Conservation (phyloP, 306 rosid species). For the Leucaena leucocephala region DNA sequence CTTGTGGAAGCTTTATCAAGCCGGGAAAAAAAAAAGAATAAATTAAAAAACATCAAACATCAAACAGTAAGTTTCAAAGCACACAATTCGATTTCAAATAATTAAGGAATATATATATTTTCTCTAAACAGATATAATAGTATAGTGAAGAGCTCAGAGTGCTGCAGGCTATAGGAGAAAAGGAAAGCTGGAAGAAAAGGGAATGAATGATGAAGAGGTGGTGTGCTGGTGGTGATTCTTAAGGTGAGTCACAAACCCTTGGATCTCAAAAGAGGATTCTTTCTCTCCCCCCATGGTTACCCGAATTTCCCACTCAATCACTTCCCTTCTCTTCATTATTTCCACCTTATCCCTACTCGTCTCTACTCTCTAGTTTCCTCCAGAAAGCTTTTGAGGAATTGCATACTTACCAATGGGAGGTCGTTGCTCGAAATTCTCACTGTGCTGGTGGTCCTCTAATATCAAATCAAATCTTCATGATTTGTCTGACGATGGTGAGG, state of each 20-base stretch:
- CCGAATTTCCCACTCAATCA: slow-evolving; percentile 25
- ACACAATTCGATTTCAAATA: neutral
- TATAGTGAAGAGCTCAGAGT: slow-evolving; percentile 6
- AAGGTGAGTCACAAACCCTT: slow-evolving; percentile 31
- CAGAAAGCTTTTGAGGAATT: slow-evolving; percentile 16
- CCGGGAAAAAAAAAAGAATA: neutral
- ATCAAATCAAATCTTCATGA: slow-evolving; percentile 72
- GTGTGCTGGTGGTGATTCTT: slow-evolving; percentile 38
- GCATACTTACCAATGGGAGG: slow-evolving; percentile 76
- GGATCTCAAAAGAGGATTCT: slow-evolving; percentile 53
- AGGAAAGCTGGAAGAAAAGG: neutral
- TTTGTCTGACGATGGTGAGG: slow-evolving; percentile 63
- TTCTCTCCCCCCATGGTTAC: slow-evolving; percentile 49
- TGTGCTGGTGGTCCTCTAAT: slow-evolving; percentile 87
- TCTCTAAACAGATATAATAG: neutral
- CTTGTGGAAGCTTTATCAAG: neutral
- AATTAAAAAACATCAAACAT: neutral
- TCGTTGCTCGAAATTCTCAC: slow-evolving; percentile 86
- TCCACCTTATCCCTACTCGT: slow-evolving; percentile 6
- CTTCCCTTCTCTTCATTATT: slow-evolving; percentile 12
- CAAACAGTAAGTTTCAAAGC: neutral
- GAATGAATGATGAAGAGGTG: slow-evolving; percentile 39
- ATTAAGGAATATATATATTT: neutral
- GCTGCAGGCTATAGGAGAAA: neutral
- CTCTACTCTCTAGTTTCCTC: neutral